Conservation (phyloP, 2,329 filamentous ascomycete species). For the Fusarium albosuccineum region DNA sequence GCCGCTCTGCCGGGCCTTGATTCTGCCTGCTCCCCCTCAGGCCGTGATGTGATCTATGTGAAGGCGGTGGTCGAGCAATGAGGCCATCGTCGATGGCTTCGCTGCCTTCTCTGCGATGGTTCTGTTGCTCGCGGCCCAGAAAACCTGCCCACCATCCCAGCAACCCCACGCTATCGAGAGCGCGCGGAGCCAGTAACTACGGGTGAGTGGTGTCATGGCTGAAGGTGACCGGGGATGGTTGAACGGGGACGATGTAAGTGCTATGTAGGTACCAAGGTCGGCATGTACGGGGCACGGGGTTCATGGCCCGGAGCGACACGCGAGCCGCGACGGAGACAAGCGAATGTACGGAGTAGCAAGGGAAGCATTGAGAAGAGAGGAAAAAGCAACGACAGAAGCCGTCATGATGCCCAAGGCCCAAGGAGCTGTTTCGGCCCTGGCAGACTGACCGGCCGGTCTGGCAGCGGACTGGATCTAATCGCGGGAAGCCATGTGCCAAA, state of each 20-base stretch:
- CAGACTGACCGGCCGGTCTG: constrained; percentile 2
- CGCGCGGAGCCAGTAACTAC: constrained; percentile 36
- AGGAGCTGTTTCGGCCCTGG: constrained; percentile 37
- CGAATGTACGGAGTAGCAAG: constrained; percentile 9
- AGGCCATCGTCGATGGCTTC: constrained; percentile 43
- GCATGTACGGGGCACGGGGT: constrained; percentile 18
- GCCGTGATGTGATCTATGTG: constrained; percentile 42
- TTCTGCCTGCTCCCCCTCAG: constrained; percentile 28
- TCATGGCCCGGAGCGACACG: constrained; percentile 37
- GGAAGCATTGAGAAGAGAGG: constrained; percentile 26
- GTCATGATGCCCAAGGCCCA: constrained; percentile 30
- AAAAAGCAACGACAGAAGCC: constrained; percentile 33
- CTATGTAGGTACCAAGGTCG: too few species aligned
- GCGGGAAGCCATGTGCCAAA: constrained; percentile 43
- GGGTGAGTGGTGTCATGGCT: constrained; percentile 43
- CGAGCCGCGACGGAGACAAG: constrained; percentile 20
- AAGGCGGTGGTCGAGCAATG: constrained; percentile 41
- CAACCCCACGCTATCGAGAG: constrained; percentile 42
- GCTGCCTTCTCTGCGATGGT: constrained; percentile 36
- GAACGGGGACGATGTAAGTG: background rate
- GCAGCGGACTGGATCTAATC: constrained; percentile 31
- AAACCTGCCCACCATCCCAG: constrained; percentile 42
- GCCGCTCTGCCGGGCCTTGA: constrained; percentile 37
- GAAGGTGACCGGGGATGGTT: constrained; percentile 23
- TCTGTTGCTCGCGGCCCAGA: constrained; percentile 36